phyloP scores from a whole-genome alignment of 768 basidiomycete genomes.

The Coprinopsis strossmayeri region DNA sequence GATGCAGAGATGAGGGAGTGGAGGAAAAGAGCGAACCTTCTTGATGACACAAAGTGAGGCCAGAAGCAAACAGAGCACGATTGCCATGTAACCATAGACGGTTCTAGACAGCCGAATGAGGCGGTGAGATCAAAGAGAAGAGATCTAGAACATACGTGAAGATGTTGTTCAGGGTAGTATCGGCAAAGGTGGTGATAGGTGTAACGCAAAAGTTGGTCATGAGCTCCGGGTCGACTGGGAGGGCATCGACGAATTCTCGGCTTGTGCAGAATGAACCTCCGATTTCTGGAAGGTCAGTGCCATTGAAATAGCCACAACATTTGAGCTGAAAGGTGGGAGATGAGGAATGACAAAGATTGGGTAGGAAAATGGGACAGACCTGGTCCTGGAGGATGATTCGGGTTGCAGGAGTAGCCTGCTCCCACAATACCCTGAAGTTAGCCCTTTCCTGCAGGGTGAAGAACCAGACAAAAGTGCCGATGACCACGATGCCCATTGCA shows the following conservation, averaged over 20 bases:
- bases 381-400: constrained; percentile 64
- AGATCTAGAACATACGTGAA: constrained; percentile 75
- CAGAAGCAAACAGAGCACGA: constrained; percentile 68
- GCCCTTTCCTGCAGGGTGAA: constrained; percentile 66
- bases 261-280: constrained; percentile 57
- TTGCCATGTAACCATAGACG: constrained; percentile 81
- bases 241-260: constrained; percentile 31
- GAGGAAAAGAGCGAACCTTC: constrained; percentile 36
- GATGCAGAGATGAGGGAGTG: background rate
- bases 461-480: constrained; percentile 79
- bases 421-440: constrained; percentile 60
- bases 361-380: constrained; percentile 33
- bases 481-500: constrained; percentile 47
- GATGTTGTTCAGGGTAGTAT: constrained; percentile 68
- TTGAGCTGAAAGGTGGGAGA: constrained; percentile 41
- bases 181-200: constrained; percentile 61
- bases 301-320: constrained; percentile 85
- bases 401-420: constrained; percentile 33
- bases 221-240: constrained; percentile 26
- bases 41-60: constrained; percentile 85
- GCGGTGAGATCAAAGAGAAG: background rate
- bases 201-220: constrained; percentile 61
- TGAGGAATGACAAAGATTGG: background rate
- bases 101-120: background rate
- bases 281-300: constrained; percentile 49